Base-by-base conservation (phyloP, 2,329 filamentous ascomycete species). In the Trichoderma citrinoviride region DNA sequence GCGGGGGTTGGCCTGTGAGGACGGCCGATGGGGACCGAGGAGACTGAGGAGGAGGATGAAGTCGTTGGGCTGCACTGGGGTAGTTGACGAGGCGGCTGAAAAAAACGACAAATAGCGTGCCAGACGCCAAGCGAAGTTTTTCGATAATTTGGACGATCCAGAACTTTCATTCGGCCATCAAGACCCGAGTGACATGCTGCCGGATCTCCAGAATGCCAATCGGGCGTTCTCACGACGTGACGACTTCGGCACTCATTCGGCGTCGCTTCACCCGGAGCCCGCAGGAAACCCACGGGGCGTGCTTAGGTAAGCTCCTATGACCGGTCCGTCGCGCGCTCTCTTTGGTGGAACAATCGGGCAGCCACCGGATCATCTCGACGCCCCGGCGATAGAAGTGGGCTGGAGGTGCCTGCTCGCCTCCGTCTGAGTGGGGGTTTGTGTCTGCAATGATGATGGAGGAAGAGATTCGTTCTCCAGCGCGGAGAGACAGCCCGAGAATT, bases 1-100 rank as follows among this genome's bases (percentile, higher is more conserved):
- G 71, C 77, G 3, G 85, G 85, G 0, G 70, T 90, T 40, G 87
- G 87, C 0, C 66, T 88, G 67, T 53, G 52, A 58, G 73, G 67
- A 68, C 72, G 71, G 67, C 60, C 68, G 8, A 70, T 64, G 65
- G 70, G 70, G 65, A 56, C 67, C 58, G 64, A 56, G 21, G 54
- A 65, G 46, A 60, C 33, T 12, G 10, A 37, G n/a, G 7, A 33
- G 29, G 29, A n/a, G 27, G 6, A 29, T 33, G 29, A 33, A 8
- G 29, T 33, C 29, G 7, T 10, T 14, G 3, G 27, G 33, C 33
- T 37, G 10, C 10, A 37, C 14, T 12, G 33, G 33, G 33, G 10
- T 12, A 14, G 33, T 37, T 14, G 33, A 37, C 33, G 33, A 37
- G 33, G 33, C 33, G 10, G 33, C 33, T 37, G 33, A 10, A 37